Evolutionary conservation across 2,329 filamentous ascomycete species (phyloP).

Genomic region (Fusarium virguliforme): DNA sequence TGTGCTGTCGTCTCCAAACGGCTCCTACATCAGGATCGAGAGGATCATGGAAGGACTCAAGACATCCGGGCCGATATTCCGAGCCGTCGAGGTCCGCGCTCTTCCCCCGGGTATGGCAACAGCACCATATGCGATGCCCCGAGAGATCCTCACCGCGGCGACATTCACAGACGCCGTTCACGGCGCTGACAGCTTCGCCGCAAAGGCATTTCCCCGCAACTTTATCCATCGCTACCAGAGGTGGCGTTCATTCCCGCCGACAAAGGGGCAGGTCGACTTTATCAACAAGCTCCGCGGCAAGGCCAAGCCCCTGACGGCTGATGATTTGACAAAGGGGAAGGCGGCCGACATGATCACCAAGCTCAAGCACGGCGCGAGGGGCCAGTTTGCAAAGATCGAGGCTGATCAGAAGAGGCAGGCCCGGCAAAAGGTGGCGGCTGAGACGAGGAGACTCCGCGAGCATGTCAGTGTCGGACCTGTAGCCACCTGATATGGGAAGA

Average conservation of each 20-base stretch:
- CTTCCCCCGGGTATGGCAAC: conserved; percentile 63
- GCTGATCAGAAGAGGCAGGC: conserved; percentile 67
- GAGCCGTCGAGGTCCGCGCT: conserved; percentile 66
- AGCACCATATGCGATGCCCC: conserved; percentile 78
- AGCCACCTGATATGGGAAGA: conserved; percentile 35
- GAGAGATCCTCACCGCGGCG: conserved; percentile 75
- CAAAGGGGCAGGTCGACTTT: conserved; percentile 76
- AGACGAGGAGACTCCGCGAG: conserved; percentile 65
- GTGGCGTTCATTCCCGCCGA: conserved; percentile 81
- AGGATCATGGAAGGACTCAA: conserved; percentile 51
- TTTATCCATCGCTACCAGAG: conserved; percentile 77
- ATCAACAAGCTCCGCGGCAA: conserved; percentile 76
- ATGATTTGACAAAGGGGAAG: conserved; percentile 81
- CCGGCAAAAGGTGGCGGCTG: conserved; percentile 56
- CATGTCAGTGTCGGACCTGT: conserved; percentile 70
- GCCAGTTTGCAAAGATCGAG: conserved; percentile 70
- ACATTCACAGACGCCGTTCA: conserved; percentile 84
- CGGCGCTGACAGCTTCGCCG: conserved; percentile 86
- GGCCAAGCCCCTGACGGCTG: conserved; percentile 66
- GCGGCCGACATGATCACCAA: conserved; percentile 95
- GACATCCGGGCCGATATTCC: conserved; percentile 55
- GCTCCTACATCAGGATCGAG: conserved; percentile 73
- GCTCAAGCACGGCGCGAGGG: conserved; percentile 85
- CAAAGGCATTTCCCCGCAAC: conserved; percentile 74
- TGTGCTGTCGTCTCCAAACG: conserved; percentile 76